Evolutionary conservation across 495 filamentous ascomycete species (phyloP).

Genomic region (Xanthoparmelia taractica): DNA sequence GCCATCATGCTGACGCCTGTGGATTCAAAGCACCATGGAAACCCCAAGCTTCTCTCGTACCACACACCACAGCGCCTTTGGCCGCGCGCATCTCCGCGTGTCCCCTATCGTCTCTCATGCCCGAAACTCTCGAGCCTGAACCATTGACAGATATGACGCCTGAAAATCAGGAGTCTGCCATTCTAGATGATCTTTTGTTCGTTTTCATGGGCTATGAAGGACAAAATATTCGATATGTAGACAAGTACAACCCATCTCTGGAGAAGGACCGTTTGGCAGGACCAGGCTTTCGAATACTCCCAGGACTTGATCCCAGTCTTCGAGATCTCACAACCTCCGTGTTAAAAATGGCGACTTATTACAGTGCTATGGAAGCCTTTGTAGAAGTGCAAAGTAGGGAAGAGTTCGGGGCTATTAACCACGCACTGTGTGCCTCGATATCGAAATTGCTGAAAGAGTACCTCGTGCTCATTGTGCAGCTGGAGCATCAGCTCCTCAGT

Average conservation of each 20-base stretch:
- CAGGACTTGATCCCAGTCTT: slow-evolving; percentile 83
- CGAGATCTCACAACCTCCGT: slow-evolving; percentile 80
- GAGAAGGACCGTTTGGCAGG: slow-evolving; percentile 83
- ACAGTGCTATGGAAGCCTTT: slow-evolving; percentile 82
- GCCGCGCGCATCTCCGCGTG: slow-evolving; percentile 80
- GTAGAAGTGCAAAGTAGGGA: slow-evolving; percentile 88
- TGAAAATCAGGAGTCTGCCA: slow-evolving; percentile 73
- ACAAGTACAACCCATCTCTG: slow-evolving; percentile 68
- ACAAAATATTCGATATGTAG: slow-evolving; percentile 82
- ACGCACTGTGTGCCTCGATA: slow-evolving; percentile 88
- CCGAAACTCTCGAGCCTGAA: slow-evolving; percentile 61
- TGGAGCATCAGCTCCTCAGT: slow-evolving; percentile 85
- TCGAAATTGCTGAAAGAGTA: slow-evolving; percentile 89
- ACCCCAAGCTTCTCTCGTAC: slow-evolving; percentile 70
- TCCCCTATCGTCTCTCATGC: slow-evolving; percentile 64
- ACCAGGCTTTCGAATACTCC: slow-evolving; percentile 67
- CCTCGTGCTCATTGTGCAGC: slow-evolving; percentile 80
- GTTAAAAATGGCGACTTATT: slow-evolving; percentile 93
- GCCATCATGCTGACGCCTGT: slow-evolving; percentile 23
- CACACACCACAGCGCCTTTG: slow-evolving; percentile 81
- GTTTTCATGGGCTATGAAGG: slow-evolving; percentile 99
- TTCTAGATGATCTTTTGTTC: slow-evolving; percentile 85
- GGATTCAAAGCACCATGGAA: slow-evolving; percentile 58
- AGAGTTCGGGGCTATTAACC: slow-evolving; percentile 92
- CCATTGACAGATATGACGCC: slow-evolving; percentile 64